A percentile compares a stretch with the other conserved stretches of the same genome.
Evolutionary conservation across 208 protist genomes (phyloP).

Genomic region (Wallacemonas sp.): DNA sequence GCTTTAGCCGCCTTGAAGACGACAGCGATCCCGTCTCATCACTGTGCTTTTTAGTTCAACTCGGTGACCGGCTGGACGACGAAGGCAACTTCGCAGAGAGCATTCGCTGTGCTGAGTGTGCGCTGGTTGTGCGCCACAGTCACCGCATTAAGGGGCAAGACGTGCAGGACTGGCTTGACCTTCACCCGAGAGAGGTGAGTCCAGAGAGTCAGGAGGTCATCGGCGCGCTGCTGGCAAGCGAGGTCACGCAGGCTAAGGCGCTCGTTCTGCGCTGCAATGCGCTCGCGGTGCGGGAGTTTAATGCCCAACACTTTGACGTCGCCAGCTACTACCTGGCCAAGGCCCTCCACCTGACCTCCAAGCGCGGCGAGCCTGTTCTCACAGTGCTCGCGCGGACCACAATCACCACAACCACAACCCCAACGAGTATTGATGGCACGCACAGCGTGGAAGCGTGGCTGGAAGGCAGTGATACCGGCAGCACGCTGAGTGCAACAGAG

Average conservation of each 20-base stretch:
- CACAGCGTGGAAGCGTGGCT: too few relatives aligned
- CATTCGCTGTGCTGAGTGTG: slow-evolving; percentile 73
- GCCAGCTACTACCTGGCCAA: slow-evolving; percentile 71
- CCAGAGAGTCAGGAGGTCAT: slow-evolving; percentile 12
- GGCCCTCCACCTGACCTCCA: slow-evolving; percentile 81
- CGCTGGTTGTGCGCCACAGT: slow-evolving; percentile 58
- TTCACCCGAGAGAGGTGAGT: neutral
- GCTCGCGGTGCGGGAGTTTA: slow-evolving; percentile 75
- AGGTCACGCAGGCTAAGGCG: slow-evolving; percentile 46
- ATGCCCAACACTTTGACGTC: slow-evolving; percentile 48
- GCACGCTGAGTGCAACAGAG: slow-evolving; percentile 1
- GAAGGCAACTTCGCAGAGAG: slow-evolving; percentile 77
- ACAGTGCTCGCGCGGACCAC: neutral
- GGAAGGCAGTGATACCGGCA: too few relatives aligned
- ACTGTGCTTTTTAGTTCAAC: slow-evolving; percentile 61
- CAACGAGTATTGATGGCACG: slow-evolving; percentile 24
- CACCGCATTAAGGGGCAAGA: slow-evolving; percentile 12
- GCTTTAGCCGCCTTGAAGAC: slow-evolving; percentile 3
- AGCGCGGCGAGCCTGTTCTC: slow-evolving; percentile 18
- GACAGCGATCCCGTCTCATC: slow-evolving; percentile 27
- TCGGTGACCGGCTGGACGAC: slow-evolving; percentile 54
- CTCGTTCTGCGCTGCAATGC: slow-evolving; percentile 80
- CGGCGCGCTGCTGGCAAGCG: neutral
- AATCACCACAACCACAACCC: neutral
- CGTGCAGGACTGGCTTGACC: neutral